Evolutionary conservation across 768 basidiomycete species (phyloP), one percentile per base, ranked within the genome.

Genomic region (Crassisporium funariophilum): DNA sequence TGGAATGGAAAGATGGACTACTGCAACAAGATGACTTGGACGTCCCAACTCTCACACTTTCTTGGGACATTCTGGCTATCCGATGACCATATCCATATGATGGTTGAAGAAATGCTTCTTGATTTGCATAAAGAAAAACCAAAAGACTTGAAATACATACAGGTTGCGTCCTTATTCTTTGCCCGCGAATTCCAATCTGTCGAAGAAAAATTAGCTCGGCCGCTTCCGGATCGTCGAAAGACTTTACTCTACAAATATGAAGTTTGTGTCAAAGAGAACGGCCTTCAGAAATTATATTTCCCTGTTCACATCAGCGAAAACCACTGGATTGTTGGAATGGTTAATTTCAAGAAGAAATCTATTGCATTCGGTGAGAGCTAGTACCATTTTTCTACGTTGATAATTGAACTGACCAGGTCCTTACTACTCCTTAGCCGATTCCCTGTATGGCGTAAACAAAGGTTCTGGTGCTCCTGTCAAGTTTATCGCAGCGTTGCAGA

Each of bases 261-360:
- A 36, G 27, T 41, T 8, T 37, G 40, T 19, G 35, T 53, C 12
- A 37, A 49, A 21, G 31, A 49, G 25, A 23, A 17, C 4, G 21
- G 22, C 4, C 21, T 44, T 13, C 8, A 36, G 21, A 19, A 46
- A 15, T 38, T 60, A 2, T 52, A 54, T 24, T 52, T 58, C 35
- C 56, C 52, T 12, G 27, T 57, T 8, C 46, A 55, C 31, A 23
- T 56, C 25, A 44, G 50, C 23, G 43, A 42, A 2, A 60, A 60
- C 40, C 59, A 60, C 27, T 60, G 59, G 59, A 58, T 60, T 43
- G 45, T 46, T 15, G 49, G 55, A 4, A 3, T 41, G 1, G 46
- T 58, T 19, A 46, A 58, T 44, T 56, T 58, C 22, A 24, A 44
- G 16, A 37, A 40, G 15, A 40, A 27, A 16, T 37, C 27, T n/a